Evolutionary conservation across 345 rosid species (phyloP), one percentile per base, ranked within the genome.

Genomic region (Barbarea vulgaris): DNA sequence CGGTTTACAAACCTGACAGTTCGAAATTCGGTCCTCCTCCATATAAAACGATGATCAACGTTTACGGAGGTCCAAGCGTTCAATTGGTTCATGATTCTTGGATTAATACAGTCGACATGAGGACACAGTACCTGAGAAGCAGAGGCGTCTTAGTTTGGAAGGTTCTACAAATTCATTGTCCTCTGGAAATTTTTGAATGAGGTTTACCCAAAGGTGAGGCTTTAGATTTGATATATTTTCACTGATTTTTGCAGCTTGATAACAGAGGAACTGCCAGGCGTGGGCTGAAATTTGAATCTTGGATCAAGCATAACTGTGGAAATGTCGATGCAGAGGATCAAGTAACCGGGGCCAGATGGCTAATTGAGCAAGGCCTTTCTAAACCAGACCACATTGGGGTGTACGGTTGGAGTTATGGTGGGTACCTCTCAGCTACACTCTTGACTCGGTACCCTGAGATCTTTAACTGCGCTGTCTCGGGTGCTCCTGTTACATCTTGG

Each of bases 401-500:
- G 42, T 88, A 85, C 4, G 93, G 96, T 19, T 91, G 96, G 98
- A 94, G 99, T 84, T 94, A 91, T 28, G 97, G 97, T 18, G 97
- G 97, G n/a, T 91, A 91, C 68, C 91, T 94, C 75, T 90, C 99
- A 25, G 93, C 97, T 30, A 82, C 85, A 85, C 78, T 82, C 39
- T 62, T 94, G 62, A 83, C 85, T 11, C 80, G 84, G 62, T 87
- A 83, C 77, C 96, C 96, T 30, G 87, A 90, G 44, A 80, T 88
- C 27, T 94, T 91, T 72, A 30, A 53, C 8, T 94, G 96, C 1
- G 97, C 97, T 3, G 82, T 91, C 34, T 79, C 93, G 0, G 99
- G 97, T 57, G 97, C 97, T 21, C 97, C 97, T 0, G 99, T 94
- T 25, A 91, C 99, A 22, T 86, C 97, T 18, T 94, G 99, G 98